Evolutionary conservation across 2,329 filamentous ascomycete genomes (phyloP), one percentile per base, ranked within the genome.

Genomic region (Pestalotiopsis sp.): DNA sequence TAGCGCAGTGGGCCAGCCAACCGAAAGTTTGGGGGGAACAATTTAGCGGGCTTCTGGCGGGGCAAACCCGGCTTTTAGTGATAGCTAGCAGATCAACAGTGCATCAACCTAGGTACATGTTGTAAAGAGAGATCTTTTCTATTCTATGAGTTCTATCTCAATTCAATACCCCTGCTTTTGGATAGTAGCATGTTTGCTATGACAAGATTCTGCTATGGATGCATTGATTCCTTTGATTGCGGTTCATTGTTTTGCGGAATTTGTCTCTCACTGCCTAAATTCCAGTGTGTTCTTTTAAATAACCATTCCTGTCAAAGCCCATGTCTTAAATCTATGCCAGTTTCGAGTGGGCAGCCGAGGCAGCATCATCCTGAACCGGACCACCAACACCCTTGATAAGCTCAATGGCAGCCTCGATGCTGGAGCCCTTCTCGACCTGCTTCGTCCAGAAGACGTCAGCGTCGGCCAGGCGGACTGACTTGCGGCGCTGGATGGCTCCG

Each of bases 371-470:
- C 31, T 39, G n/a, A 31, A 38, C 59, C 49, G 45, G 7, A 12
- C 45, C 45, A 12, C 68, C 65, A 31, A 74, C 74, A 58, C 78
- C 68, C 14, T 76, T 71, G 31, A 83, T 82, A 49, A 83, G 69
- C 0, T 72, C 72, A 3, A 79, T 68, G 0, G 79, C 82, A 4
- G 75, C 77, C 3, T 74, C 74, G 1, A 77, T 76, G 6, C 81
- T 83, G 25, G 74, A 72, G 0, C 81, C 82, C 0, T 80, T 79
- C 11, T 82, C 78, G 2, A 82, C 72, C 69, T 84, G 82, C 66
- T 78, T 82, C 9, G 79, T 83, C 79, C 81, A 84, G 65, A 84
- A 83, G 0, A 70, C 72, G 81, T 75, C 1, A 77, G 83, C 36
- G 66, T 73, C 70, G 1, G 69, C 68, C 65, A 72, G 66, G 23